Base-by-base conservation (phyloP, 2,329 filamentous ascomycete species). In the Colletotrichum sidae region DNA sequence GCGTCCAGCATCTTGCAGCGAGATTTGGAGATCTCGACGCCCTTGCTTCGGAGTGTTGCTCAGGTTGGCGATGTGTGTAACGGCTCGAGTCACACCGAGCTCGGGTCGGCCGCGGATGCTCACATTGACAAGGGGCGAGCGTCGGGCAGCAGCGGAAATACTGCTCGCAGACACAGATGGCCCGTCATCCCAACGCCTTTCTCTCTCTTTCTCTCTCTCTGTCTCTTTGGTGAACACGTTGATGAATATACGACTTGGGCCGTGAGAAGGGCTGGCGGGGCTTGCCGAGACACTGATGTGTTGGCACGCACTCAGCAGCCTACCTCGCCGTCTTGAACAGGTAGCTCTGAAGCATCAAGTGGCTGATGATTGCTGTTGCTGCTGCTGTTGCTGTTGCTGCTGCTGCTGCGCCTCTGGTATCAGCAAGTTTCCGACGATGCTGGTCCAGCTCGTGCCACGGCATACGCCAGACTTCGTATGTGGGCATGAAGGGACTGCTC, bases 1-100 rank as follows among this genome's bases (percentile, higher is more conserved):
- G 15, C 15, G 49, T 38, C n/a, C 52, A 56, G 42, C 46, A 56
- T 61, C 62, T 65, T 52, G 62, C 62, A 56, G 46, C 51, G 35
- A 17, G 25, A 12, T 25, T 45, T 25, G 42, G 63, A 66, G 59
- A 63, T 66, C 52, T 35, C 53, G 39, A 51, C 53, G 41, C 39
- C 52, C 58, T 57, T 35, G 56, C 50, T 6, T 47, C 59, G 13
- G 55, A 13, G 47, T 34, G 60, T 67, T 15, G 35, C 51, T 50
- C 57, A 44, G 52, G 54, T 47, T 38, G 55, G 39, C 55, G 51
- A 64, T 54, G 8, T 50, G 55, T 56, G 64, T 50, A 53, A 57
- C 64, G 37, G 39, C 15, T 25, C 44, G 49, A 41, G 62, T 52
- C 17, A 25, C 25, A 59, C 57, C 42, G 13, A 38, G 12, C 15